Percentiles rank a stretch among this genome's conserved stretches.
Conservation (phyloP, 257 asterid genomes). For the Parsonsia alboflavescens region DNA sequence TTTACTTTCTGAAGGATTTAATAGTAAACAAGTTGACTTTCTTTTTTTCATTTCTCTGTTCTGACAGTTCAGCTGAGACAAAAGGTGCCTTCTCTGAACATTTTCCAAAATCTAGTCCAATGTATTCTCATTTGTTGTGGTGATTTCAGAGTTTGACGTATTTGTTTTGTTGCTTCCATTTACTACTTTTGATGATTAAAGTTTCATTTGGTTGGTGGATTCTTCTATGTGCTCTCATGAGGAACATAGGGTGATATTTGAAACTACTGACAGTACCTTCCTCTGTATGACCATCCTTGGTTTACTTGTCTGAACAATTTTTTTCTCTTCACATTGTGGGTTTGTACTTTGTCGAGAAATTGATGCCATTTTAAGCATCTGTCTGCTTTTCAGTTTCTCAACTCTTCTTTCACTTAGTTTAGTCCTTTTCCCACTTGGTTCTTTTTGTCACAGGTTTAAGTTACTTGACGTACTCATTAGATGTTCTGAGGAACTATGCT, state of each 20-base stretch:
- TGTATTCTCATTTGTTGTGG: background rate
- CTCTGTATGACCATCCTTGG: background rate
- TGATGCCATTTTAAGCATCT: background rate
- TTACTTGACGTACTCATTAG: slow-evolving; percentile 8
- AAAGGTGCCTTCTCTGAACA: background rate
- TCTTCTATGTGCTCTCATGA: background rate
- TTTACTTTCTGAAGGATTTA: background rate
- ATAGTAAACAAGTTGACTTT: too few relatives aligned
- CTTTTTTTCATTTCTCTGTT: background rate
- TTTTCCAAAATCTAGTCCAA: background rate
- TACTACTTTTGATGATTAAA: background rate
- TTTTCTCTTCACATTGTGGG: background rate
- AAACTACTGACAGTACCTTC: background rate
- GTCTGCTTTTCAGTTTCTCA: background rate
- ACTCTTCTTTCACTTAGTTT: background rate
- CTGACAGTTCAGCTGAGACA: background rate
- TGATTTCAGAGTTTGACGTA: background rate
- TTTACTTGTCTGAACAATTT: background rate
- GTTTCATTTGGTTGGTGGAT: background rate
- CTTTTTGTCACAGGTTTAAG: slow-evolving; percentile 21
- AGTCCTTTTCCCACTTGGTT: background rate
- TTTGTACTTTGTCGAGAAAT: background rate
- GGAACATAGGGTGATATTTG: background rate
- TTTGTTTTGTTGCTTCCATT: background rate
- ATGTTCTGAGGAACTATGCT: slow-evolving; percentile 33